Evolutionary conservation across 306 rosid genomes (phyloP).

Genomic region (Vigna reflexopilosa): DNA sequence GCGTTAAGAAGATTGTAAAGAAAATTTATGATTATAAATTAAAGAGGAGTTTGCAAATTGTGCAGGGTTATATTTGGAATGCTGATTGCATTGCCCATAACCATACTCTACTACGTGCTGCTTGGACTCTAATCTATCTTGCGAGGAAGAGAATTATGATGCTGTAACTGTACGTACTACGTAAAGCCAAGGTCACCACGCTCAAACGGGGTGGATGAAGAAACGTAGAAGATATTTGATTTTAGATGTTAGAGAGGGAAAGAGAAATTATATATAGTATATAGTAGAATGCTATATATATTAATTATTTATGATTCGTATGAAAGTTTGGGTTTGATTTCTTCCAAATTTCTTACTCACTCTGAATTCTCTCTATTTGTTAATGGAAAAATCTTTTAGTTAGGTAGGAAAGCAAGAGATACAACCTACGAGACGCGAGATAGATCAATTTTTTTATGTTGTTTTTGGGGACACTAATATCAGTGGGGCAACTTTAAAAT

Average conservation of each 20-base stretch:
- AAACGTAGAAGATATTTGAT: slow-evolving; percentile 50
- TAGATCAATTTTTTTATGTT: not conserved
- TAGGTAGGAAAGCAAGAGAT: slow-evolving; percentile 43
- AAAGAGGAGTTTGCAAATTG: slow-evolving; percentile 6
- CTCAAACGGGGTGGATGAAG: slow-evolving; percentile 42
- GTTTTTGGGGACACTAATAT: slow-evolving; percentile 41
- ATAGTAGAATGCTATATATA: slow-evolving; percentile 40
- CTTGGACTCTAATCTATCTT: slow-evolving; percentile 62
- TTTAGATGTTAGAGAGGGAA: slow-evolving; percentile 47
- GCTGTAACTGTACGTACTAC: slow-evolving; percentile 13
- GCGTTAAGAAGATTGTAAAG: not conserved
- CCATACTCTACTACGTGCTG: slow-evolving; percentile 81
- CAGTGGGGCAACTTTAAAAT: slow-evolving; percentile 39
- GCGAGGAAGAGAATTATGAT: slow-evolving; percentile 11
- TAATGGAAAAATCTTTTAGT: slow-evolving; percentile 34
- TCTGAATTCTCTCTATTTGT: slow-evolving; percentile 34
- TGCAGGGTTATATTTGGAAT: slow-evolving; percentile 92
- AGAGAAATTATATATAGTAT: slow-evolving; percentile 36
- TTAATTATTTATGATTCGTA: slow-evolving; percentile 32
- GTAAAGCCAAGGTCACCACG: slow-evolving; percentile 55
- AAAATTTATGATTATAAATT: not conserved
- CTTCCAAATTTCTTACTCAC: slow-evolving; percentile 16
- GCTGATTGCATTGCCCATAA: slow-evolving; percentile 84
- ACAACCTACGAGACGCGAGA: slow-evolving; percentile 37
- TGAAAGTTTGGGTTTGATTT: slow-evolving; percentile 33